These are phyloP conservation scores for Eucommia ulmoides DNA, from an alignment of 257 asterid genomes.

Conservation along the genomic window DNA sequence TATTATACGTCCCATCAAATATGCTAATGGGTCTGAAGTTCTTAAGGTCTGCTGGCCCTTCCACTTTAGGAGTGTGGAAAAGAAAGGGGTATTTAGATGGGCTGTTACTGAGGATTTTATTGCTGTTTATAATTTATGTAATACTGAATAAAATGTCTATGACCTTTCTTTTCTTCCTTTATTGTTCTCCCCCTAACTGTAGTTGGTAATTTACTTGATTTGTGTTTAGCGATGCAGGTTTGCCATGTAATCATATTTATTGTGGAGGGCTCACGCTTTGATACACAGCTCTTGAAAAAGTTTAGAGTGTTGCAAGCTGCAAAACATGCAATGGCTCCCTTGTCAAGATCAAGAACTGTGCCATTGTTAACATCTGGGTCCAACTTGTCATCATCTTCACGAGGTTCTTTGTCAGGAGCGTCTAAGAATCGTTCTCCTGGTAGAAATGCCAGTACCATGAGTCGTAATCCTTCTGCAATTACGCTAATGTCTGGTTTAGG, in stretches of 20 bases:
- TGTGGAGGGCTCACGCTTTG: constrained; percentile 87
- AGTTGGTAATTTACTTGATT: no score
- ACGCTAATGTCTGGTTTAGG: constrained; percentile 68
- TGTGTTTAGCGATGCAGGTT: constrained; percentile 80
- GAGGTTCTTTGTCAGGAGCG: constrained; percentile 27
- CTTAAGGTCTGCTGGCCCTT: no score
- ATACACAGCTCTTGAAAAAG: constrained; percentile 53
- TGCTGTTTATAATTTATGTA: no score
- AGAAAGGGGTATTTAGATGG: no score
- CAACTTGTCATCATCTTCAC: constrained; percentile 40
- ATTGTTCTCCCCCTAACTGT: no score
- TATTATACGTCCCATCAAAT: no score
- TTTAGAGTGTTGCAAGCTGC: constrained; percentile 83
- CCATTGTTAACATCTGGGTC: constrained; percentile 31
- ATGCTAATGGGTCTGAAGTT: no score
- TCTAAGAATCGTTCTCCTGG: constrained; percentile 57
- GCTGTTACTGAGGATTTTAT: no score
- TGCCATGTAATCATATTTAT: constrained; percentile 68
- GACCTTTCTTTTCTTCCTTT: no score
- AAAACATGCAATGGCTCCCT: constrained; percentile 54
- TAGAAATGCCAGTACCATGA: constrained; percentile 49
- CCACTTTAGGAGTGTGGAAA: no score
- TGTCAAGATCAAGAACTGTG: constrained; percentile 38
- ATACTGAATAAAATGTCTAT: no score
- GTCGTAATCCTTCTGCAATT: constrained; percentile 48